Evolutionary conservation across 2,329 filamentous ascomycete species (phyloP).

Genomic region (Calonectria pseudoreteaudii): DNA sequence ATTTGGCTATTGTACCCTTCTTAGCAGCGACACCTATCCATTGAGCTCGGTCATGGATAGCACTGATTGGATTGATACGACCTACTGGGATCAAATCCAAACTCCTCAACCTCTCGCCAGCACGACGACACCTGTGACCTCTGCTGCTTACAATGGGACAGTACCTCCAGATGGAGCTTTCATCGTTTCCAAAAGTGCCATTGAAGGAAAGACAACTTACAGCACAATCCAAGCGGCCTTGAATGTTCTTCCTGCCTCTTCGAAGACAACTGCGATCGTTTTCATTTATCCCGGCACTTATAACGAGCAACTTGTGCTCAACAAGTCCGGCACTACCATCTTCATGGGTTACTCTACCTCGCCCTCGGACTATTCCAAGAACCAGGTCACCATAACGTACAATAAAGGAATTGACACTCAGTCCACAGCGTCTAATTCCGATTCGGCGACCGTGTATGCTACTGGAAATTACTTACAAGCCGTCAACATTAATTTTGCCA

Average conservation of each 20-base stretch:
- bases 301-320: constrained; percentile 59
- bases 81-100: constrained; percentile 35
- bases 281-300: constrained; percentile 63
- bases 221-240: constrained; percentile 44
- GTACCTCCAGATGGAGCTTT: constrained; percentile 53
- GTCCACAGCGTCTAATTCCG: constrained; percentile 37
- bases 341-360: constrained; percentile 37
- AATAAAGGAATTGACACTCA: constrained; percentile 39
- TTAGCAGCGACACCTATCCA: constrained; percentile 34
- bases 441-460: constrained; percentile 39
- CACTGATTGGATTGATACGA: constrained; percentile 41
- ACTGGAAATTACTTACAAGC: constrained; percentile 41
- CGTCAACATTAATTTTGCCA: constrained; percentile 41
- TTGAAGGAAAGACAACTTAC: constrained; percentile 37
- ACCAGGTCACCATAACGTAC: constrained; percentile 38
- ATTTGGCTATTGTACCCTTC: constrained; percentile 34
- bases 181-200: constrained; percentile 50
- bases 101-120: constrained; percentile 32
- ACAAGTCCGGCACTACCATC: constrained; percentile 29
- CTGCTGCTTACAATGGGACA: constrained; percentile 51
- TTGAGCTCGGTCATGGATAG: constrained; percentile 34
- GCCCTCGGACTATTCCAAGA: constrained; percentile 40
- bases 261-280: constrained; percentile 43
- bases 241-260: constrained; percentile 32
- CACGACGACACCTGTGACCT: constrained; percentile 33